Conservation (phyloP, 108 stramenopile species). For the Skeletonema costatum region DNA sequence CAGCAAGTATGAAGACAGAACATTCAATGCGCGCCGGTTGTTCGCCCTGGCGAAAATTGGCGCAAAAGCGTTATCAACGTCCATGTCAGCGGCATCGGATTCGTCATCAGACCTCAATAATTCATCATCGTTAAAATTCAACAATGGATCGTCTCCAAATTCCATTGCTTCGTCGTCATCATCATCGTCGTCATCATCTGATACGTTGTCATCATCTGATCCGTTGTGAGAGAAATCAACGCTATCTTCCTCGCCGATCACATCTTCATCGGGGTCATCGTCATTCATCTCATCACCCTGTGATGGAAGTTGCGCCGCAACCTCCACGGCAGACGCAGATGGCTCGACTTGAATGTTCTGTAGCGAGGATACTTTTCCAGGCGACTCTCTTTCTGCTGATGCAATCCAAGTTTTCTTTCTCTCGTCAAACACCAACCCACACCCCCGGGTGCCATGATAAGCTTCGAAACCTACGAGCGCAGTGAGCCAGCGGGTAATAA, state of each 20-base stretch:
- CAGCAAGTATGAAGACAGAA: background rate
- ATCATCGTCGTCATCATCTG: constrained; percentile 58
- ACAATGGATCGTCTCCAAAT: constrained; percentile 33
- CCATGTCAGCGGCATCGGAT: constrained; percentile 47
- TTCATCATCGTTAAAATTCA: constrained; percentile 32
- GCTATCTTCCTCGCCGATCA: constrained; percentile 15
- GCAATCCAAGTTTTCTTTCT: constrained; percentile 28
- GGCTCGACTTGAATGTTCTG: constrained; percentile 44
- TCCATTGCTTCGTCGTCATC: constrained; percentile 70
- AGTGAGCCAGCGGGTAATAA: constrained; percentile 70
- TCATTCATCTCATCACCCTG: constrained; percentile 9
- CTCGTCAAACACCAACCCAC: constrained; percentile 44
- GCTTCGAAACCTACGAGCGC: constrained; percentile 56
- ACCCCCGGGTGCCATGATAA: constrained; percentile 80
- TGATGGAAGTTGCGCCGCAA: constrained; percentile 28
- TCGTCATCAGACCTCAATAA: constrained; percentile 35
- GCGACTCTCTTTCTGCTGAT: background rate
- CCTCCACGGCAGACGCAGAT: constrained; percentile 46
- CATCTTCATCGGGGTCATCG: constrained; percentile 12
- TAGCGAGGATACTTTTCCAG: constrained; percentile 4
- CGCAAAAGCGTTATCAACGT: constrained; percentile 32
- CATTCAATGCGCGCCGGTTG: background rate
- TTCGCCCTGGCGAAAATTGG: constrained; percentile 1
- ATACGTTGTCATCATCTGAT: constrained; percentile 32
- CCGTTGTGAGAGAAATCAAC: constrained; percentile 18